Evolutionary conservation across 164 flowering plant species (phyloP).

Genomic region (Magnolia sinica): DNA sequence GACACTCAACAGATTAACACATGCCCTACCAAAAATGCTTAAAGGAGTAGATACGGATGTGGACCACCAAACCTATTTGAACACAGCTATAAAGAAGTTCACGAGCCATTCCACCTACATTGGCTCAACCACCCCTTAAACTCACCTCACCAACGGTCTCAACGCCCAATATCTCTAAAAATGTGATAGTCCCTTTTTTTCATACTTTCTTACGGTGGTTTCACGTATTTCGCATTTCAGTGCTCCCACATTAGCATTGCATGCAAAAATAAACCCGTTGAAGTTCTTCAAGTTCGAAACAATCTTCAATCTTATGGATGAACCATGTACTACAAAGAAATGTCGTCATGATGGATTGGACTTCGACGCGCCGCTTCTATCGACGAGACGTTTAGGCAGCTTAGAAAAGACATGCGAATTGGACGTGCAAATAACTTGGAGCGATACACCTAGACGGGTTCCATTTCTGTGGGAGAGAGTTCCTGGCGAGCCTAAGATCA

Average conservation of each 20-base stretch:
- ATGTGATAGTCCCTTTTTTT: too few relatives aligned
- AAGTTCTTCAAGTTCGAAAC: neutral
- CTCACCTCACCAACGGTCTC: neutral
- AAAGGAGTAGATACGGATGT: too few relatives aligned
- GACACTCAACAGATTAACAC: too few relatives aligned
- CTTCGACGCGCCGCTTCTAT: slow-evolving; percentile 51
- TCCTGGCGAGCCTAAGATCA: slow-evolving; percentile 58
- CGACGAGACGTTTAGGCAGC: slow-evolving; percentile 34
- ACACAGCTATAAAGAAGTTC: neutral
- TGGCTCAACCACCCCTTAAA: neutral
- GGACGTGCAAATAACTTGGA: slow-evolving; percentile 5
- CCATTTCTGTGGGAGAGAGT: slow-evolving; percentile 73
- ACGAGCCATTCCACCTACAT: neutral
- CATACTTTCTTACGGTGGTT: neutral
- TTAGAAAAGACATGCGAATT: neutral
- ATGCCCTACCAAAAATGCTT: too few relatives aligned
- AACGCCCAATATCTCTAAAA: neutral
- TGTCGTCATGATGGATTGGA: slow-evolving; percentile 35
- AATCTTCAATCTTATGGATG: slow-evolving; percentile 13
- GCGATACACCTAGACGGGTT: slow-evolving; percentile 28
- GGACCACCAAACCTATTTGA: too few relatives aligned
- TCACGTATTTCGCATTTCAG: neutral
- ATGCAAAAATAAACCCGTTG: neutral
- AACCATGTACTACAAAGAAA: slow-evolving; percentile 10
- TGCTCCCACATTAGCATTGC: neutral